Conservation (phyloP, 2,329 filamentous ascomycete genomes). For the Fusarium pseudonygamai region DNA sequence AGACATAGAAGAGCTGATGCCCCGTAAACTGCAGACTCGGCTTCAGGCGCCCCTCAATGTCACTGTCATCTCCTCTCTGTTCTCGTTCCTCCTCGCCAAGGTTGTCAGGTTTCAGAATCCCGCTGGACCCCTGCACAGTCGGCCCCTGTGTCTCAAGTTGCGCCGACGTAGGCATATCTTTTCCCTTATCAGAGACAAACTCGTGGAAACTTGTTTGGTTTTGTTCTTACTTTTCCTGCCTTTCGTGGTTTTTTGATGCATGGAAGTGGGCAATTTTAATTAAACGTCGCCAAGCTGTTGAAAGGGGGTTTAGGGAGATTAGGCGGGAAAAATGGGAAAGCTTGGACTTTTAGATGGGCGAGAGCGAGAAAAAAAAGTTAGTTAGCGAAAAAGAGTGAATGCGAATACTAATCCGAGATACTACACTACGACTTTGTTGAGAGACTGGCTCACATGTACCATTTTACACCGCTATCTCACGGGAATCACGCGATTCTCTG, state of each 20-base stretch:
- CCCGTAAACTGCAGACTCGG: slow-evolving; percentile 53
- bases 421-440: not conserved
- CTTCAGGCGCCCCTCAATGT: slow-evolving; percentile 41
- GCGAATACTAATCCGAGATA: slow-evolving; percentile 1
- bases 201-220: not conserved
- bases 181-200: not conserved
- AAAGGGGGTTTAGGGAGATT: slow-evolving; percentile 19
- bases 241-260: not conserved
- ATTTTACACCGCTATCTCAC: slow-evolving; percentile 17
- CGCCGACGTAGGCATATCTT: slow-evolving; percentile 24
- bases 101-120: slow-evolving; percentile 11
- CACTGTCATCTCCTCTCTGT: not conserved
- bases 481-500: slow-evolving; percentile 9
- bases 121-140: slow-evolving; percentile 19
- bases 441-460: slow-evolving; percentile 4
- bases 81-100: slow-evolving; percentile 20
- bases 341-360: not conserved
- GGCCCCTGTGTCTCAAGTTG: slow-evolving; percentile 38
- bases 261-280: not conserved
- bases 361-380: not conserved
- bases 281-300: not conserved
- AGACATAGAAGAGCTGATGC: slow-evolving; percentile 60
- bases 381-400: not conserved
- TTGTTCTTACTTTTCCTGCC: not conserved
- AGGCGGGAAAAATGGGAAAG: not conserved